Evolutionary conservation across 2,329 filamentous ascomycete genomes (phyloP).

Genomic region (Phaeosphaeriaceae sp.): DNA sequence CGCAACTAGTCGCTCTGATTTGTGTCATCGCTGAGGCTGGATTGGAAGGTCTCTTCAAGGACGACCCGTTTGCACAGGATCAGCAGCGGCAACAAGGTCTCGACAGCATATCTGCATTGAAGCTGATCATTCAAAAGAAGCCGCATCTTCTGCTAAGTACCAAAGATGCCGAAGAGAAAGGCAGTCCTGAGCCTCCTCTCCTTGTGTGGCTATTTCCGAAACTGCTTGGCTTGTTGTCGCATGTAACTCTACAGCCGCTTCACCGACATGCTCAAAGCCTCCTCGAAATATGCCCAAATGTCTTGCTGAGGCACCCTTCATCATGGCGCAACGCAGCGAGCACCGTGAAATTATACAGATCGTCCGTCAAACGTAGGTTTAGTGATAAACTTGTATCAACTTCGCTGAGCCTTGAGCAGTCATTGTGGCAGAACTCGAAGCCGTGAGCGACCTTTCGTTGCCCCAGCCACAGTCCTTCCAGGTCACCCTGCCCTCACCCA

Average conservation of each 20-base stretch:
- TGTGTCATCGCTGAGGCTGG: constrained; percentile 83
- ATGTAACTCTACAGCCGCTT: constrained; percentile 50
- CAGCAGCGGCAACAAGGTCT: constrained; percentile 66
- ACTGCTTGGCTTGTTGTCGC: constrained; percentile 57
- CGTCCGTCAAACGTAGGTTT: constrained; percentile 50
- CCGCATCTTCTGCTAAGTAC: constrained; percentile 67
- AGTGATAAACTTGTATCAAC: not conserved
- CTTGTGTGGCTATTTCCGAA: constrained; percentile 63
- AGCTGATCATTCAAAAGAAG: constrained; percentile 75
- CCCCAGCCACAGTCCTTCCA: constrained; percentile 24
- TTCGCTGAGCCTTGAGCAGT: constrained; percentile 44
- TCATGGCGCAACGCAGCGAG: constrained; percentile 45
- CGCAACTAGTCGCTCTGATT: constrained; percentile 82
- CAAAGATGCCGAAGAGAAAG: constrained; percentile 41
- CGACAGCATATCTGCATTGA: constrained; percentile 80
- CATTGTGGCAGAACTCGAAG: constrained; percentile 53
- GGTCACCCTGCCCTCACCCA: constrained; percentile 49
- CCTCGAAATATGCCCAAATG: constrained; percentile 45
- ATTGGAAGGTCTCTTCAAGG: constrained; percentile 71
- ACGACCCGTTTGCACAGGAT: constrained; percentile 71
- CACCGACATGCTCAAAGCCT: constrained; percentile 47
- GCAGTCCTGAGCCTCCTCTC: constrained; percentile 52
- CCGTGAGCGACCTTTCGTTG: constrained; percentile 22
- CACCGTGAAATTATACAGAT: constrained; percentile 48
- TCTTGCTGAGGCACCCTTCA: constrained; percentile 44